Conservation (phyloP, 192 early-diverging fungal species). For the Rhizophagus clarus region DNA sequence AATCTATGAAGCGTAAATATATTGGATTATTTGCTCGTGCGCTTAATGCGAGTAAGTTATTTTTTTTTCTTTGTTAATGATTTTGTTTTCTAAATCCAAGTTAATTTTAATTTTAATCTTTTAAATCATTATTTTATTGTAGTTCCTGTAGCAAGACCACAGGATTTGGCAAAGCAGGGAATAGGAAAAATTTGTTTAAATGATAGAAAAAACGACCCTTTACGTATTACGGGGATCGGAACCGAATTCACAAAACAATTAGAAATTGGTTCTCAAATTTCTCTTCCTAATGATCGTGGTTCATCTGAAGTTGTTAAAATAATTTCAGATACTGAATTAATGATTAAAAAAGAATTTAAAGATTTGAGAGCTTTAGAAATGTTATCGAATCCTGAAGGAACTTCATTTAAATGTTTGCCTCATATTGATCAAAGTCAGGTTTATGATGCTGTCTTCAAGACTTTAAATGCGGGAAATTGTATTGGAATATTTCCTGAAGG, state of each 20-base stretch:
- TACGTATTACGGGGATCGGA: constrained; percentile 67
- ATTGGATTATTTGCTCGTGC: constrained; percentile 81
- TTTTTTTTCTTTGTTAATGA: background rate
- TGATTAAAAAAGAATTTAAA: constrained; percentile 77
- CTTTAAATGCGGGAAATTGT: constrained; percentile 71
- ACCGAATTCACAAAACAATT: constrained; percentile 74
- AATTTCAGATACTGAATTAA: constrained; percentile 79
- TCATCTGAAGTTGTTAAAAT: constrained; percentile 73
- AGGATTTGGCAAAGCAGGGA: constrained; percentile 80
- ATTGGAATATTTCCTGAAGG: constrained; percentile 99
- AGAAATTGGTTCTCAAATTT: constrained; percentile 61
- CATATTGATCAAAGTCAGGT: constrained; percentile 91
- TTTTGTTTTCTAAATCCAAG: background rate
- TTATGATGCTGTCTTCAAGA: constrained; percentile 79
- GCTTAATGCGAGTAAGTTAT: constrained; percentile 74
- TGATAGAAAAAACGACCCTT: constrained; percentile 65
- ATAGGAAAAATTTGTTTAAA: constrained; percentile 70
- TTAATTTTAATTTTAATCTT: background rate
- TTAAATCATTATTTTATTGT: background rate
- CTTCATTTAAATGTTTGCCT: constrained; percentile 70
- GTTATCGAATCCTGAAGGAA: constrained; percentile 60
- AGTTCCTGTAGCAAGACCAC: constrained; percentile 93
- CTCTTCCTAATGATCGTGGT: constrained; percentile 63
- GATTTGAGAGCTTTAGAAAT: constrained; percentile 66
- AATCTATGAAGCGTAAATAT: constrained; percentile 84